Evolutionary conservation across 2,329 filamentous ascomycete genomes (phyloP), one percentile per base, ranked within the genome.

Genomic region (Neonectria punicea): DNA sequence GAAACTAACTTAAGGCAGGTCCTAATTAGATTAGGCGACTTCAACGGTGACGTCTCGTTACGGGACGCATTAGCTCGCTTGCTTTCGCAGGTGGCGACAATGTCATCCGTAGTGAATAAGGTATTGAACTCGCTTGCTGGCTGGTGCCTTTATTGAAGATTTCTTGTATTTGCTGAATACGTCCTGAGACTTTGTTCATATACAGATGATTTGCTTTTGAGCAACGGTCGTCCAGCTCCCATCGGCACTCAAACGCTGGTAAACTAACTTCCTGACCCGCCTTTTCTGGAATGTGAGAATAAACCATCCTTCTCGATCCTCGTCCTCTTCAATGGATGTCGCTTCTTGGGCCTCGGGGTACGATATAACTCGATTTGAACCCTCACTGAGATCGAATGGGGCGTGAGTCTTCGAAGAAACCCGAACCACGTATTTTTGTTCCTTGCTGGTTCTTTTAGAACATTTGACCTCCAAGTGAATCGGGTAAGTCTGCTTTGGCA

Each of bases 401-500:
- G 53, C 65, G 1, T 56, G 49, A 5, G 46, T 32, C 7, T 68
- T 72, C 0, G 69, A 70, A 4, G 20, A 7, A 20, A 71, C 61
- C 3, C 28, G 30, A 8, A 71, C 56, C 9, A 25, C n/a, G 2
- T 56, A 65, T 16, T 62, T 18, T 2, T 14, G 28, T 0, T 13
- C n/a, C 1, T n/a, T 28, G 5, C 64, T 59, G 0, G 34, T 53
- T 5, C 11, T 53, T 13, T 11, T 49, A 1, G 39, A 58, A 13
- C 74, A 74, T 1, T 39, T 46, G 0, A 53, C 68, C 1, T 74
- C 43, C 13, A 79, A 22, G 4, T 61, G 53, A 16, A 79, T 61
- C 1, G 77, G 77, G 39, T 76, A 77, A 5, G 77, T 77, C 30
- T 74, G 61, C 47, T 62, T 61, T 1, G 77, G 77, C 5, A 79